Evolutionary conservation across 768 basidiomycete species (phyloP).

Genomic region (Russula foetens): DNA sequence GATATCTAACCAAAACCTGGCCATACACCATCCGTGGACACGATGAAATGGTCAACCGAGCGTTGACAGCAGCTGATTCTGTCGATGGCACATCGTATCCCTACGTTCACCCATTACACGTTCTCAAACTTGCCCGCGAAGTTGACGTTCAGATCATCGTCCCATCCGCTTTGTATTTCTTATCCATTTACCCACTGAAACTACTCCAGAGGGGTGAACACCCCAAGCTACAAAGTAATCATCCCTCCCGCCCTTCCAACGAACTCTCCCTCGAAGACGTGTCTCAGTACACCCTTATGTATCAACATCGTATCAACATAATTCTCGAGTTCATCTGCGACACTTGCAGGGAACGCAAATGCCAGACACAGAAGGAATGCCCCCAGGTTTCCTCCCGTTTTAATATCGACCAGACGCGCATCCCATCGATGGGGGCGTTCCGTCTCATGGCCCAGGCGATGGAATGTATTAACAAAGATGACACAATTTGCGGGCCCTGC

Average conservation of each 20-base stretch:
- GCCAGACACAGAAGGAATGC: constrained; percentile 29
- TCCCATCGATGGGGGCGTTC: constrained; percentile 43
- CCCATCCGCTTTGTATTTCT: constrained; percentile 48
- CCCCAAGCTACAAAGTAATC: constrained; percentile 41
- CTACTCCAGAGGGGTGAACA: constrained; percentile 43
- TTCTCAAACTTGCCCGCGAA: constrained; percentile 48
- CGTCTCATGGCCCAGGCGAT: constrained; percentile 46
- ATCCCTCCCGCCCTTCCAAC: constrained; percentile 44
- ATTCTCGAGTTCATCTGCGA: constrained; percentile 42
- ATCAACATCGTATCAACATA: constrained; percentile 42
- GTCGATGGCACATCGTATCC: constrained; percentile 43
- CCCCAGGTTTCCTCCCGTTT: constrained; percentile 35
- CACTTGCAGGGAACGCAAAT: constrained; percentile 33
- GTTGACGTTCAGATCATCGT: constrained; percentile 40
- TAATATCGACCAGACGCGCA: constrained; percentile 41
- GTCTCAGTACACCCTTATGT: constrained; percentile 46
- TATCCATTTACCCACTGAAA: constrained; percentile 46
- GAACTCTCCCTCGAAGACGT: constrained; percentile 35
- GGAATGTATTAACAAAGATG: constrained; percentile 30
- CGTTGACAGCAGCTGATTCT: constrained; percentile 34
- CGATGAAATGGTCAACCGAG: constrained; percentile 46
- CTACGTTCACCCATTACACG: constrained; percentile 49
- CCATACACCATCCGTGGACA: constrained; percentile 45
- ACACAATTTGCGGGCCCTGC: constrained; percentile 36
- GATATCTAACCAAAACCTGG: constrained; percentile 43